A percentile compares a stretch with the other conserved stretches of the same genome.
phyloP scores from a whole-genome alignment of 768 basidiomycete genomes.

The Amanita pseudoporphyria region DNA sequence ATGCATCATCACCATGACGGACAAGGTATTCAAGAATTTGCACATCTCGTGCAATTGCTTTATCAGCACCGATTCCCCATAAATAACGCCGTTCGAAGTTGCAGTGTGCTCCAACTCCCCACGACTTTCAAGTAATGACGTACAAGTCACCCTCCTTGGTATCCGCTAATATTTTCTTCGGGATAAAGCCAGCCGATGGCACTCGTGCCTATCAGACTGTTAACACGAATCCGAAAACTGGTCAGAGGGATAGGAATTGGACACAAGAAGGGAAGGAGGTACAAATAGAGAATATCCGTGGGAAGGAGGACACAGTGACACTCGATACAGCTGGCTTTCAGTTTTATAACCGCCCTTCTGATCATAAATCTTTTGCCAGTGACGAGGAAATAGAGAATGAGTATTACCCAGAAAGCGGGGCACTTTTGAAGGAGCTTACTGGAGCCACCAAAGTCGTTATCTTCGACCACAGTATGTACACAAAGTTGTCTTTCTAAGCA shows the following conservation, averaged over 20 bases:
- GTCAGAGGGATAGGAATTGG: constrained; percentile 29
- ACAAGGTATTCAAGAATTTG: too few relatives aligned
- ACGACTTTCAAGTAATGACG: too few relatives aligned
- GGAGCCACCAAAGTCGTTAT: constrained; percentile 47
- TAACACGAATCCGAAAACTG: constrained; percentile 24
- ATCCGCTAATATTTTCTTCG: constrained; percentile 28
- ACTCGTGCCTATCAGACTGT: constrained; percentile 28
- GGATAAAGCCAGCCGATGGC: constrained; percentile 27
- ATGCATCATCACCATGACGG: too few relatives aligned
- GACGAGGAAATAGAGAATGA: constrained; percentile 42
- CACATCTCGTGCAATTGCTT: too few relatives aligned
- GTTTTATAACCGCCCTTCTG: constrained; percentile 27
- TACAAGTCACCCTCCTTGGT: constrained; percentile 5
- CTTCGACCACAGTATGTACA: constrained; percentile 52
- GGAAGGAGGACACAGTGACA: constrained; percentile 31
- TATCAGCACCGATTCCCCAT: too few relatives aligned
- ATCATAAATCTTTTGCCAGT: constrained; percentile 37
- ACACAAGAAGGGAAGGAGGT: constrained; percentile 18
- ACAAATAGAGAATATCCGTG: constrained; percentile 43
- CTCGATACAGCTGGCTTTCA: constrained; percentile 48
- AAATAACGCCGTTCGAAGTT: too few relatives aligned
- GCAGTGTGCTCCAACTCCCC: too few relatives aligned
- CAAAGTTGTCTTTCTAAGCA: not conserved
- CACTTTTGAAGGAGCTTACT: constrained; percentile 47
- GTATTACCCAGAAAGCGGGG: constrained; percentile 54